Base-by-base conservation (phyloP, 176 grass and related monocot species). In the Musa itinerans region DNA sequence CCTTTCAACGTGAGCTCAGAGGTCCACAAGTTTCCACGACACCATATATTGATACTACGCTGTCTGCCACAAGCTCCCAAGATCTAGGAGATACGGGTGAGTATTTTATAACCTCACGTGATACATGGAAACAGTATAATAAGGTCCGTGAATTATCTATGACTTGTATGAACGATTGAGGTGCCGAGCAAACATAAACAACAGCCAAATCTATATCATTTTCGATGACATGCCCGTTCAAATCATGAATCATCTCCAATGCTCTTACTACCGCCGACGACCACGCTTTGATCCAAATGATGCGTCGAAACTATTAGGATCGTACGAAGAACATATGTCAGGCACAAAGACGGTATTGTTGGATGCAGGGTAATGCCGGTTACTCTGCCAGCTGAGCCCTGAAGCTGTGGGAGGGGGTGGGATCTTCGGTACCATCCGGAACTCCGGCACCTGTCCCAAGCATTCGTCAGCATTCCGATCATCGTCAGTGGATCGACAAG, bases 331-430 rank as follows among this genome's bases (percentile, higher is more conserved):
- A 63, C 77, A 75, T 72, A 89, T 58, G 53, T 92, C 82, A 14
- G 90, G 87, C 9, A 92, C 90, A 24, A 85, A 89, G 68, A 81
- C 84, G 26, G 87, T 58, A 17, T 69, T 76, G 61, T 87, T 82
- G 9, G 83, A 85, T 13, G 68, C 73, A 80, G 84, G 77, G 21
- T 81, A 85, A 66, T 27, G 51, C 27, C 86, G 79, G 72, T 76
- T 87, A 52, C 65, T 83, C 49, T 92, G 84, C 90, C 87, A 92
- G 76, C 81, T 67, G 52, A 92, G 84, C 10, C 80, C 84, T 0
- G 87, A 92, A 56, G 90, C 90, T 73, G 90, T 92, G 48, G 87
- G 90, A n/a, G 90, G 90, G 0, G 84, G 87, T 22, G 90, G 84
- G 69, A 92, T 81, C 74, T 89, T 81, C 0, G 86, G 86, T 16